Evolutionary conservation across 2,329 filamentous ascomycete genomes (phyloP).

Genomic region (Beauveria rudraprayagi): DNA sequence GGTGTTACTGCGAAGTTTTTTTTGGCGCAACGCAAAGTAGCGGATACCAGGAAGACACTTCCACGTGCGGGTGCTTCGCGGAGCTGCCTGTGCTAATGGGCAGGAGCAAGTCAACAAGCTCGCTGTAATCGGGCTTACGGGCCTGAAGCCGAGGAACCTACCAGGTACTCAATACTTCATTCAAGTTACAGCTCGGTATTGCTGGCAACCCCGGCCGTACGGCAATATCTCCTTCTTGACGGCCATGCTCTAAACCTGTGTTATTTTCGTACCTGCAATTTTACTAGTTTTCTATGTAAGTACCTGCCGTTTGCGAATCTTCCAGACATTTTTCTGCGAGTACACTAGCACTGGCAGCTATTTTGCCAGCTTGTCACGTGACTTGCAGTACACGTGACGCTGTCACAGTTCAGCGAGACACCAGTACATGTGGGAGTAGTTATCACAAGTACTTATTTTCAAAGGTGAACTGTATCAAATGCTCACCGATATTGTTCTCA

Average conservation of each 20-base stretch:
- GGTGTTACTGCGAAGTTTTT: neutral
- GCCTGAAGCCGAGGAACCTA: constrained; percentile 1
- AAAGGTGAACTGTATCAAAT: no score
- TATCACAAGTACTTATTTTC: no score
- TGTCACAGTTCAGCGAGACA: no score
- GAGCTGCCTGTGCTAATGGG: neutral
- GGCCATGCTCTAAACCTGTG: neutral
- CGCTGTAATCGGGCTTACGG: neutral
- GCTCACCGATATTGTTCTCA: no score
- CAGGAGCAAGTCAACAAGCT: neutral
- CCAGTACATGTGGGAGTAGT: no score
- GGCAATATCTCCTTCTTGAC: neutral
- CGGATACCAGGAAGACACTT: neutral
- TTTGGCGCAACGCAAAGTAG: constrained; percentile 10
- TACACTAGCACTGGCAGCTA: no score
- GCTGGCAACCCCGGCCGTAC: constrained; percentile 1
- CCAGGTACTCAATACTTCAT: neutral
- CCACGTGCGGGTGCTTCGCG: neutral
- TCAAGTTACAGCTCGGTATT: neutral
- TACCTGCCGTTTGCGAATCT: no score
- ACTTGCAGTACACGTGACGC: no score
- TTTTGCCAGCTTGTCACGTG: no score
- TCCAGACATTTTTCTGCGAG: no score
- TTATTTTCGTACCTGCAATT: neutral
- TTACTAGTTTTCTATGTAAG: no score